Conservation (phyloP, 2,329 filamentous ascomycete species). For the Lecanosticta acicola region DNA sequence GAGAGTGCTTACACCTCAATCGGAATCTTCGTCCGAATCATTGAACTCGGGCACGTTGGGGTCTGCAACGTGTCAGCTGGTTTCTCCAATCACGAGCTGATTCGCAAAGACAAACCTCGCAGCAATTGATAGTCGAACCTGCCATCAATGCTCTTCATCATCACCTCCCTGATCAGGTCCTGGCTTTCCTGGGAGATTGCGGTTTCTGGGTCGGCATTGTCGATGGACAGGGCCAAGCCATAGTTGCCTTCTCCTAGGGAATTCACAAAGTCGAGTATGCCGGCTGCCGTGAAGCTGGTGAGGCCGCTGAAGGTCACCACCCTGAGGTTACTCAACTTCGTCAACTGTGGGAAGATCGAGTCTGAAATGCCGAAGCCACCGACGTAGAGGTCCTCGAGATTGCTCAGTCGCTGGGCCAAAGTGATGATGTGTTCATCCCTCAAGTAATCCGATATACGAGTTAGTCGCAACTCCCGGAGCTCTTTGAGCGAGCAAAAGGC, state of each 20-base stretch:
- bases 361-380: constrained; percentile 52
- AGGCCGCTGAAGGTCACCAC: constrained; percentile 50
- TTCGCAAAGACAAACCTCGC: constrained; percentile 3
- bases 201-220: constrained; percentile 40
- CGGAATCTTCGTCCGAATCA: constrained; percentile 34
- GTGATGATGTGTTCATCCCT: constrained; percentile 44
- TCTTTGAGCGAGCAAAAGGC: constrained; percentile 49
- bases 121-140: constrained; percentile 6
- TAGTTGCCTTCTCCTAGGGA: constrained; percentile 38
- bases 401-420: constrained; percentile 42
- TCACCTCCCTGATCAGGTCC: constrained; percentile 33
- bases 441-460: constrained; percentile 38
- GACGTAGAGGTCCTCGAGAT: constrained; percentile 54
- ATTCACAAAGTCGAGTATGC: constrained; percentile 44
- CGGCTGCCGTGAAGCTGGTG: constrained; percentile 50
- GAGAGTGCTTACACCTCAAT: not conserved
- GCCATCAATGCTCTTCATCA: constrained; percentile 37
- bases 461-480: constrained; percentile 50
- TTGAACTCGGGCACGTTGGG: constrained; percentile 43
- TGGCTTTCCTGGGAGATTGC: constrained; percentile 38
- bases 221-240: constrained; percentile 40
- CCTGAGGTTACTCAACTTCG: constrained; percentile 46
- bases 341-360: constrained; percentile 42
- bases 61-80: constrained; percentile 30
- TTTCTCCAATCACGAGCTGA: not conserved